phyloP scores from a whole-genome alignment of 2,329 filamentous ascomycete genomes.

The Geosmithia putterillii region DNA sequence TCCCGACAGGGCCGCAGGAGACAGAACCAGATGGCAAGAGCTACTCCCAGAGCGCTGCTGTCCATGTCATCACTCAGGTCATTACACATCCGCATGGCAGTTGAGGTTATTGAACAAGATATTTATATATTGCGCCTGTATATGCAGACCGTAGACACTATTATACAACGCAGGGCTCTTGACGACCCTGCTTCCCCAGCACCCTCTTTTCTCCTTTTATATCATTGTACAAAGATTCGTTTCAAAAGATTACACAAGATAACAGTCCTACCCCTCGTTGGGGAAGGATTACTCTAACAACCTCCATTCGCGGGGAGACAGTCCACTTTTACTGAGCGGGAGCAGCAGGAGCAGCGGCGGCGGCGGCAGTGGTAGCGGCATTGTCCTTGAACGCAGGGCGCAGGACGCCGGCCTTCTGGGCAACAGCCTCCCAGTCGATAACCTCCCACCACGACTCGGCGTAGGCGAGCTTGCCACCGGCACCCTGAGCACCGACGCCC shows the following conservation, averaged over 20 bases:
- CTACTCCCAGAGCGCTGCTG: no score
- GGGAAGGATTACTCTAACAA: background rate
- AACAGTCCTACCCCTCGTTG: no score
- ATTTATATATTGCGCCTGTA: background rate
- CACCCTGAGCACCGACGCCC: conserved; percentile 40
- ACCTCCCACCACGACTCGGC: conserved; percentile 75
- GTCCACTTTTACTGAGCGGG: background rate
- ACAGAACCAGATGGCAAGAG: no score
- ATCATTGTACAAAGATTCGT: background rate
- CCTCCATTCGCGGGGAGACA: background rate
- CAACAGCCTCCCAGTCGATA: conserved; percentile 75
- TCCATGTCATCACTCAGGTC: no score
- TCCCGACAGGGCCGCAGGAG: no score
- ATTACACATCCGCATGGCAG: no score
- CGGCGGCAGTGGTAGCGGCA: no score
- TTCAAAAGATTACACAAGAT: background rate
- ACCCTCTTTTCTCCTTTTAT: background rate
- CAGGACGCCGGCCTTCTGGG: conserved; percentile 18
- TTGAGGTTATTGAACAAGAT: no score
- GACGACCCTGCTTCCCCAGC: background rate
- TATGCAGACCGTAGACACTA: background rate
- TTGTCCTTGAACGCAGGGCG: conserved; percentile 1
- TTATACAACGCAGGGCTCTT: background rate
- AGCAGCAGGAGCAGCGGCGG: background rate
- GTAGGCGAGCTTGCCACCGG: conserved; percentile 63